These are phyloP conservation scores for Tulasnella sp. DNA, from an alignment of 768 basidiomycete genomes.

Conservation along the genomic window DNA sequence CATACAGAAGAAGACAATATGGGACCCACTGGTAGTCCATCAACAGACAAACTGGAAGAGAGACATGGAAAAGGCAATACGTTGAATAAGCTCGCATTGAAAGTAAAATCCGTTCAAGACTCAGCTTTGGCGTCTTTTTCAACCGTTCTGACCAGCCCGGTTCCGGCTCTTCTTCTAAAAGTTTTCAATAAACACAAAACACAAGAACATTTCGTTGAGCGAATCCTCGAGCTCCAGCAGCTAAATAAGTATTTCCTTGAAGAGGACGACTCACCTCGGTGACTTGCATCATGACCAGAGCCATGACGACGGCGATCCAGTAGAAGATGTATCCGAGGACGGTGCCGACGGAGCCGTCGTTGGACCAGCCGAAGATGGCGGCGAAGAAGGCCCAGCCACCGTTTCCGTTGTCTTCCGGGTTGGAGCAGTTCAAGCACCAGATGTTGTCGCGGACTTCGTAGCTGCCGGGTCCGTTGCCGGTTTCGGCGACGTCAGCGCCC, in stretches of 20 bases:
- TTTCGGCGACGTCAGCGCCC: conserved; percentile 57
- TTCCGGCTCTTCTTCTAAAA: too few relatives aligned
- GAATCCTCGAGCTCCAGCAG: background rate
- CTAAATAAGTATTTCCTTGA: background rate
- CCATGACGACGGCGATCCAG: conserved; percentile 74
- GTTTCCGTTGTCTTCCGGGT: conserved; percentile 51
- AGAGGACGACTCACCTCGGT: background rate
- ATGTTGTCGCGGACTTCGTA: conserved; percentile 78
- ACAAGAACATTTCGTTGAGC: too few relatives aligned
- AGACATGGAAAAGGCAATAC: too few relatives aligned
- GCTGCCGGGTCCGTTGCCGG: conserved; percentile 68
- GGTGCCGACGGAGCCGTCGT: conserved; percentile 74
- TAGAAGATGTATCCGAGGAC: conserved; percentile 88
- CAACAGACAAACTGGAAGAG: too few relatives aligned
- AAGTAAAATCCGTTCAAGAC: too few relatives aligned
- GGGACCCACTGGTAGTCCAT: too few relatives aligned
- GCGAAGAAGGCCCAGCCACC: conserved; percentile 78
- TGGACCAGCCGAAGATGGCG: conserved; percentile 84
- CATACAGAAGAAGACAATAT: too few relatives aligned
- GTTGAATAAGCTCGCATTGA: too few relatives aligned
- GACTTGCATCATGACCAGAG: conserved; percentile 5
- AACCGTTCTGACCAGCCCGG: too few relatives aligned
- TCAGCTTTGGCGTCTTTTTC: too few relatives aligned
- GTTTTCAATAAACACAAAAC: too few relatives aligned
- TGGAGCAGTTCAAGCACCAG: conserved; percentile 84